Conservation (phyloP, 257 asterid genomes). For the Solanum raphanifolium region DNA sequence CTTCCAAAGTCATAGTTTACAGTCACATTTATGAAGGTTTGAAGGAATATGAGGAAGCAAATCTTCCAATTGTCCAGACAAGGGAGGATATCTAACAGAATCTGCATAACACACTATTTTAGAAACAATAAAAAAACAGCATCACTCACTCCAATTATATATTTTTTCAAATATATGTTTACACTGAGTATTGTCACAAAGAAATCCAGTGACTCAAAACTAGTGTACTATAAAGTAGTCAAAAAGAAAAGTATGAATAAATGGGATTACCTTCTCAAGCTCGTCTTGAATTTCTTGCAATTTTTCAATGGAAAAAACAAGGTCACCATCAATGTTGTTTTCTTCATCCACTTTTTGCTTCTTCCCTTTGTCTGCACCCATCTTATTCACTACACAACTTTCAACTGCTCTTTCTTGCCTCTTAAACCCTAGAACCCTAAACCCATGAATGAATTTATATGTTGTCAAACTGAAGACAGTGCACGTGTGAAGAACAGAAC, state of each 20-base stretch:
- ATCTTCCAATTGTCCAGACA: neutral
- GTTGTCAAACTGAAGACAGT: neutral
- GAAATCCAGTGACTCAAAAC: neutral
- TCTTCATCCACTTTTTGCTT: conserved; percentile 49
- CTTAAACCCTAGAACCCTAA: neutral
- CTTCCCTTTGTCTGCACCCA: conserved; percentile 41
- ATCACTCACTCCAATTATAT: neutral
- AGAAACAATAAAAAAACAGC: neutral
- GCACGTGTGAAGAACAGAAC: neutral
- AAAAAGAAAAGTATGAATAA: neutral
- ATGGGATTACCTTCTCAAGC: conserved; percentile 41
- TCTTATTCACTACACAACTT: neutral
- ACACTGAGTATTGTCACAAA: neutral
- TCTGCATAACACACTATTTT: neutral
- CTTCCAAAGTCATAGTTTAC: too few species aligned
- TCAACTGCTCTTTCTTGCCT: neutral
- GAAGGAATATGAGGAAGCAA: neutral
- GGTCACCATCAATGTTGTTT: conserved; percentile 34
- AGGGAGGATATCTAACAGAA: neutral
- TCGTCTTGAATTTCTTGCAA: conserved; percentile 64
- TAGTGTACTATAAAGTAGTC: neutral
- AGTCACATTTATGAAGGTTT: too few species aligned
- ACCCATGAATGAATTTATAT: neutral
- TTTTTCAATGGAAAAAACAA: conserved; percentile 45
- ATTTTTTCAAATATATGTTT: too few species aligned